Base-by-base conservation (phyloP, 345 rosid species). In the Cardamine occulta region DNA sequence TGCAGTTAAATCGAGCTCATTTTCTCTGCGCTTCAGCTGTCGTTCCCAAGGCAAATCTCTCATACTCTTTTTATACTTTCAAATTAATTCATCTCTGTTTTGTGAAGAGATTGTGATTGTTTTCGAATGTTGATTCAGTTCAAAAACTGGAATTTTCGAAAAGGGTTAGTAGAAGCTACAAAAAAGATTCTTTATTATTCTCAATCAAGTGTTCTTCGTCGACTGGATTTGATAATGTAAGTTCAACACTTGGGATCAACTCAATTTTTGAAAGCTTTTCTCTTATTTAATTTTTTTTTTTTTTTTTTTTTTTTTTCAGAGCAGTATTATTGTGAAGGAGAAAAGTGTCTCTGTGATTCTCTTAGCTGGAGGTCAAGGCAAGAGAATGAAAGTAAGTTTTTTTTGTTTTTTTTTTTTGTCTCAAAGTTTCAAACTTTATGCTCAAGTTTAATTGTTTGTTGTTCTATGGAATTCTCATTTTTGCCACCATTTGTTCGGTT, bases 291-390 rank as follows among this genome's bases (percentile, higher is more conserved):
- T 51, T 49, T 19, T 49, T 5, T 58, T 0, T 12, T 28, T 21
- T 11, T 11, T 15, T 23, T 63, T 12, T 65, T 5, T 47, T 11
- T 10, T 64, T 45, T 35, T 24, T 40, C 61, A 86, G 92, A 81
- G 82, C 65, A 76, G 82, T 39, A 45, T n/a, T 7, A 39, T 75
- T 54, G 91, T 88, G 71, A 84, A 84, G 69, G 91, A 86, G 79
- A 85, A 84, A 21, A 87, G 95, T 42, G 97, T 91, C 12, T 94
- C 97, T 0, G 95, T 94, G 58, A 75, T 94, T 78, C 91, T 94
- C 60, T 77, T 94, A 81, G 95, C 98, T 31, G 97, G 98, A 72
- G 98, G 97, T 49, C 81, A 81, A 80, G 98, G 98, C 76, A 94
- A 88, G 84, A 77, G 98, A 80, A 94, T 94, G 96, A 95, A 96